A percentile compares a stretch with the other conserved stretches of the same genome.
phyloP scores from a whole-genome alignment of 1,284 basidiomycete species.

The Erythrobasidium hasegawianum region DNA sequence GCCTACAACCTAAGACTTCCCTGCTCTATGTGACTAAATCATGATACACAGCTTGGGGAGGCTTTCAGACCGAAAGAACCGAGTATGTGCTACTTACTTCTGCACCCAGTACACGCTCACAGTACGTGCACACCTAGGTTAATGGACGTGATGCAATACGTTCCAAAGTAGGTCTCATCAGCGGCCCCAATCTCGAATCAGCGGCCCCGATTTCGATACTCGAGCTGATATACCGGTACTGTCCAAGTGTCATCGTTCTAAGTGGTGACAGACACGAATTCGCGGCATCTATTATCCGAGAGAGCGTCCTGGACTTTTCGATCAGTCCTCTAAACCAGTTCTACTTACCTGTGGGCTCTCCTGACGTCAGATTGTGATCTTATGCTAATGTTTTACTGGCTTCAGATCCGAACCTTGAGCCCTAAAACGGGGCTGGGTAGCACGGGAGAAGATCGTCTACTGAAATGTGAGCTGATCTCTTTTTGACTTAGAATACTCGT shows the following conservation, averaged over 20 bases:
- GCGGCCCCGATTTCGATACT: too few relatives aligned
- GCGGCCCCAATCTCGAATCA: too few relatives aligned
- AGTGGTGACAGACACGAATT: slow-evolving; percentile 69
- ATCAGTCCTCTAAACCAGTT: slow-evolving; percentile 65
- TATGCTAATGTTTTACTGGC: slow-evolving; percentile 45
- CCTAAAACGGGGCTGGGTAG: slow-evolving; percentile 50
- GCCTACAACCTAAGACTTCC: too few relatives aligned
- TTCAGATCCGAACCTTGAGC: slow-evolving; percentile 46
- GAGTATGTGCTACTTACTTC: slow-evolving; percentile 43
- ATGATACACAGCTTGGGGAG: slow-evolving; percentile 66
- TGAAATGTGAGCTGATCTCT: slow-evolving; percentile 57
- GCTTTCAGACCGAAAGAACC: slow-evolving; percentile 61
- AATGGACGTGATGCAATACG: slow-evolving; percentile 59
- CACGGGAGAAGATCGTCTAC: slow-evolving; percentile 60
- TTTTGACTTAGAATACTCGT: too few relatives aligned
- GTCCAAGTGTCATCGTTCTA: slow-evolving; percentile 46
- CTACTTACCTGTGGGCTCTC: slow-evolving; percentile 55
- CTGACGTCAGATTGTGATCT: slow-evolving; percentile 49
- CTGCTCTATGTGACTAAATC: too few relatives aligned
- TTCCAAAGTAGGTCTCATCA: too few relatives aligned
- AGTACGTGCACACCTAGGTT: slow-evolving; percentile 51
- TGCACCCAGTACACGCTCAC: too few relatives aligned
- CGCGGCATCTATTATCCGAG: slow-evolving; percentile 57
- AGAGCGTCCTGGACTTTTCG: slow-evolving; percentile 57
- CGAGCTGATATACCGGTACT: too few relatives aligned